Conservation (phyloP, 768 basidiomycete genomes). For the Nidularia pulvinata region DNA sequence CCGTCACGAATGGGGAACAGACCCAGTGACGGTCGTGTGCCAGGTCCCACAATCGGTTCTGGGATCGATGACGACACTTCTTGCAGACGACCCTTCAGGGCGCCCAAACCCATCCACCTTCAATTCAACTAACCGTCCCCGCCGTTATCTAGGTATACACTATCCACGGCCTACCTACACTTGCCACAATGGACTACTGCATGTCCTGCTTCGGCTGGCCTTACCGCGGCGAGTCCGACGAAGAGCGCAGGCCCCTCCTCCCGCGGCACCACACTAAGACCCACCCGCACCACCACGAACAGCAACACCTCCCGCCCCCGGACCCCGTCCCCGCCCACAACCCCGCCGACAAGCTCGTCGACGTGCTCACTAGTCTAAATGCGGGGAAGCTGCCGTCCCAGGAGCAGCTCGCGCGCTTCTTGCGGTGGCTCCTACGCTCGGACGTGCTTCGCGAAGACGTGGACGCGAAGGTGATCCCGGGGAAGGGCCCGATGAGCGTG, state of each 20-base stretch:
- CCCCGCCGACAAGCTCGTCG: slow-evolving; percentile 23
- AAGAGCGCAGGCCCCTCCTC: slow-evolving; percentile 14
- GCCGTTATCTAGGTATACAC: no score
- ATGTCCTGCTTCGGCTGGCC: slow-evolving; percentile 12
- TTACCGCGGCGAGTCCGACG: background rate
- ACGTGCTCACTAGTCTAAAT: slow-evolving; percentile 30
- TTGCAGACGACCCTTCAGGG: slow-evolving; percentile 1
- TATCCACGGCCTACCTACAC: no score
- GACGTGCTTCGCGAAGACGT: slow-evolving; percentile 16
- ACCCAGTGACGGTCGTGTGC: no score
- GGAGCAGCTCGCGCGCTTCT: slow-evolving; percentile 23
- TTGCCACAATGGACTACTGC: slow-evolving; percentile 10
- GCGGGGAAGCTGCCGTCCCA: slow-evolving; percentile 38
- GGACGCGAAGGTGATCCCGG: slow-evolving; percentile 2
- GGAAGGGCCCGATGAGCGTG: slow-evolving; percentile 22
- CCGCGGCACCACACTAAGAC: no score
- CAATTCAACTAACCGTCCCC: background rate
- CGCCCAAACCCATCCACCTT: slow-evolving; percentile 1
- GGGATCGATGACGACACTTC: background rate
- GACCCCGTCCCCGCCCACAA: background rate
- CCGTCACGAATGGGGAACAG: no score
- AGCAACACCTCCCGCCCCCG: background rate
- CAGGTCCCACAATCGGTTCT: background rate
- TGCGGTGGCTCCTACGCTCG: slow-evolving; percentile 21
- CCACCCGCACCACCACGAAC: no score